Evolutionary conservation across 192 early-diverging fungal genomes (phyloP), one percentile per base, ranked within the genome.

Genomic region (Linnemannia exigua): DNA sequence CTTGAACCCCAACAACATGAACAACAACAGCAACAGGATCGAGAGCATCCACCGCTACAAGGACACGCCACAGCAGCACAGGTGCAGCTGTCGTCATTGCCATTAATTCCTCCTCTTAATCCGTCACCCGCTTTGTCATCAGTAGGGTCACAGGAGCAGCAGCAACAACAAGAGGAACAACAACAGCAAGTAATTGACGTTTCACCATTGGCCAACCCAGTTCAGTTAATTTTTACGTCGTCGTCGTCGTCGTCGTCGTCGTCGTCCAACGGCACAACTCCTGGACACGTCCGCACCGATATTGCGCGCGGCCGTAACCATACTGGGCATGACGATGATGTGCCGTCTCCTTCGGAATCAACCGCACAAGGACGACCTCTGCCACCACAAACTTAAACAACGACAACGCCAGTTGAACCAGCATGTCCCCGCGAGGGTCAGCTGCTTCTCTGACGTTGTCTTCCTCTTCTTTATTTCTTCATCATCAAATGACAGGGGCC

Each of bases 1-100:
- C 58, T 63, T 54, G 46, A 73, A 48, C 25, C 15, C 4, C 50
- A 74, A 74, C 50, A 74, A 51, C 51, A 74, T 17, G 25, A 9
- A 35, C 72, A 51, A 38, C 72, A 54, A 35, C 72, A 28, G 15
- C 51, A 38, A 17, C 14, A 31, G 58, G 9, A 9, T 9, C 3
- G 41, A 44, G 41, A n/a, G n/a, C n/a, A n/a, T n/a, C n/a, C n/a
- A n/a, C n/a, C n/a, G n/a, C n/a, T n/a, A n/a, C n/a, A n/a, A n/a
- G n/a, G n/a, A n/a, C n/a, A n/a, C n/a, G n/a, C n/a, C n/a, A n/a
- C n/a, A n/a, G n/a, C n/a, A n/a, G n/a, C n/a, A n/a, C n/a, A n/a
- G n/a, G n/a, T n/a, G n/a, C n/a, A n/a, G n/a, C n/a, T n/a, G n/a
- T n/a, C n/a, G n/a, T n/a, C n/a, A n/a, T n/a, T n/a, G 22, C 52